Percentiles rank a stretch among this genome's conserved stretches.
Conservation (phyloP, 164 flowering plant species). For the Nymphaea thermarum region DNA sequence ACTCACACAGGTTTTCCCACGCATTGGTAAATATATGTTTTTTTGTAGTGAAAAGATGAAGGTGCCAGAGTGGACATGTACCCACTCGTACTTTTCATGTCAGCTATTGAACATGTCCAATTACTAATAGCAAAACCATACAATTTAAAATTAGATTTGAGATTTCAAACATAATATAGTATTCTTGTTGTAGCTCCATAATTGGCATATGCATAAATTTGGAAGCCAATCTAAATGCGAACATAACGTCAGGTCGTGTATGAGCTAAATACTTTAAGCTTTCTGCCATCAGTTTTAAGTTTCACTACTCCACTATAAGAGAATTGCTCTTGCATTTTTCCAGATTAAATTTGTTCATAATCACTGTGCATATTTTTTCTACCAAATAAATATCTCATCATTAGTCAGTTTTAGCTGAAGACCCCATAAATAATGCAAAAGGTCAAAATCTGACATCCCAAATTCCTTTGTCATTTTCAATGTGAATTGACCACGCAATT, state of each 20-base stretch:
- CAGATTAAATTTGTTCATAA: slow-evolving; percentile 1
- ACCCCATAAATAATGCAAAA: slow-evolving; percentile 6
- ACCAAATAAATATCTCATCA: background rate
- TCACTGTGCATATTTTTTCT: slow-evolving; percentile 5
- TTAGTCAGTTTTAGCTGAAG: no score
- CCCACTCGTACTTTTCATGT: background rate
- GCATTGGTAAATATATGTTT: no score
- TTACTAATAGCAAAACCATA: background rate
- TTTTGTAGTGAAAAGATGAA: no score
- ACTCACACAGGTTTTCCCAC: no score
- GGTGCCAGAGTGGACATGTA: background rate
- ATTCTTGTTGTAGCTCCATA: slow-evolving; percentile 1
- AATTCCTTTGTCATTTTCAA: slow-evolving; percentile 1
- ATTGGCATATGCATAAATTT: slow-evolving; percentile 1
- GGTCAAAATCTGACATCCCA: slow-evolving; percentile 5
- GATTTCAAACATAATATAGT: background rate
- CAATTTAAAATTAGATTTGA: background rate
- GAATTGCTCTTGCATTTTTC: slow-evolving; percentile 1
- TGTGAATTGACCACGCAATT: slow-evolving; percentile 2
- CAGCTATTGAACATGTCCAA: background rate
- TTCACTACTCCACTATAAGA: background rate
- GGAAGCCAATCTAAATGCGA: background rate
- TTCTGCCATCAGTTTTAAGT: background rate
- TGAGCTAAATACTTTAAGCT: slow-evolving; percentile 1
- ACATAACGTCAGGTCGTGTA: slow-evolving; percentile 3